A percentile compares a stretch with the other conserved stretches of the same genome.
Evolutionary conservation across 805 yeast species (phyloP).

Genomic region (Metschnikowia peoriensis): DNA sequence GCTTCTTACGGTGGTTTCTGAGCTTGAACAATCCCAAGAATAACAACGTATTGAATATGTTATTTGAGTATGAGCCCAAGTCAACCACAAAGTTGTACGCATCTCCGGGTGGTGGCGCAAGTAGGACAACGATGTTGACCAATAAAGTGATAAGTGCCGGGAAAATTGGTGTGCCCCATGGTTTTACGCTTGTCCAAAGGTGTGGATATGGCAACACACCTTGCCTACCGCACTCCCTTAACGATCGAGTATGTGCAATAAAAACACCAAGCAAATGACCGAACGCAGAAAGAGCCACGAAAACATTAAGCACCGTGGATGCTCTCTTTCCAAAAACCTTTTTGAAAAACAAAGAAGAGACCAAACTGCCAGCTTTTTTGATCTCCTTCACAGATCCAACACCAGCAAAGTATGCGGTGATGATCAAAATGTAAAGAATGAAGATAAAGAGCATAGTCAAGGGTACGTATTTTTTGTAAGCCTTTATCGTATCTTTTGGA

Average conservation of each 20-base stretch:
- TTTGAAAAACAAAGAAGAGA: constrained; percentile 29
- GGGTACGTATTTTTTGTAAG: constrained; percentile 31
- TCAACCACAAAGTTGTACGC: constrained; percentile 34
- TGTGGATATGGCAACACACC: constrained; percentile 31
- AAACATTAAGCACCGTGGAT: constrained; percentile 23
- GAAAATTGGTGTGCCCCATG: constrained; percentile 31
- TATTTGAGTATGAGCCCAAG: constrained; percentile 29
- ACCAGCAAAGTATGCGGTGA: constrained; percentile 37
- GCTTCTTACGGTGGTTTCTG: constrained; percentile 29
- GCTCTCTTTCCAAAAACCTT: constrained; percentile 30
- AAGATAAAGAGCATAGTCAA: constrained; percentile 29
- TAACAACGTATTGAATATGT: constrained; percentile 27
- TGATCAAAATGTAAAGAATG: constrained; percentile 28
- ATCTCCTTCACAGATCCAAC: constrained; percentile 22
- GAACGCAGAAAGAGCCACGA: constrained; percentile 32
- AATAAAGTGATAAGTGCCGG: constrained; percentile 25
- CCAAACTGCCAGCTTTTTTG: constrained; percentile 28
- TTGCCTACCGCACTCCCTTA: constrained; percentile 35
- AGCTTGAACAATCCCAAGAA: constrained; percentile 27
- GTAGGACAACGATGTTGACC: constrained; percentile 25
- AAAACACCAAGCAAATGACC: constrained; percentile 30
- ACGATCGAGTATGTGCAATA: constrained; percentile 29
- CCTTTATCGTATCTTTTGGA: constrained; percentile 25
- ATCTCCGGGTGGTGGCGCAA: constrained; percentile 37
- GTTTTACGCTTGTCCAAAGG: constrained; percentile 30